Evolutionary conservation across 768 basidiomycete species (phyloP), one percentile per base, ranked within the genome.

Genomic region (Mycena floridula): DNA sequence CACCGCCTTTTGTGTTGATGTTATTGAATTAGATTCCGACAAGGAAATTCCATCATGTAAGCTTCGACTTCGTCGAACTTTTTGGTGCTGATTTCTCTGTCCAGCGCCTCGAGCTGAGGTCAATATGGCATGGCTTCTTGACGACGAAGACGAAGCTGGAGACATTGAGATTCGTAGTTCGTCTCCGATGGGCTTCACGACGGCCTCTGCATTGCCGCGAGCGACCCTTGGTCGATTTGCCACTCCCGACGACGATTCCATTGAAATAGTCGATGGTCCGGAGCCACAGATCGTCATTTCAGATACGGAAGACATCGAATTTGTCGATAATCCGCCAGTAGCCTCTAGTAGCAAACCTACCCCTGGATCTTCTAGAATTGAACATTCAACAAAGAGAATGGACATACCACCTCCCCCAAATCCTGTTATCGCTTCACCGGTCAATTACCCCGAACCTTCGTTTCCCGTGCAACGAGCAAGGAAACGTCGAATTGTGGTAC

Each of bases 91-190:
- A 4, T 41, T 44, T 1, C 49, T 55, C 1, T 39, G 43, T 4
- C 50, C 52, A 16, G 54, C 50, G 46, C 42, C 30, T 44, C 53
- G 54, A 12, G 48, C 43, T 15, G 57, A 66, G 27, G 59, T 69
- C 39, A 70, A 70, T 52, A 80, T 85, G 63, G 72, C 76, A 2
- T 85, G 82, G 83, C 63, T 87, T 18, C 58, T 85, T 8, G 81
- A 76, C 28, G 69, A 79, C 21, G 81, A 80, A 45, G 81, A 84
- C 42, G 82, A 72, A n/a, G 68, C 82, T 37, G 68, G 66, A 8
- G 65, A 69, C 36, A 64, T 81, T 50, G 67, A 71, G 46, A 73
- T 81, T 28, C 40, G 76, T n/a, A 63, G 67, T 40, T 81, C 81
- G 18, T 71, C 80, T 3, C 78, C 78, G 7, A 32, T 59, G 22